Conservation (phyloP, 2,329 filamentous ascomycete species). For the Penicillium sp. region DNA sequence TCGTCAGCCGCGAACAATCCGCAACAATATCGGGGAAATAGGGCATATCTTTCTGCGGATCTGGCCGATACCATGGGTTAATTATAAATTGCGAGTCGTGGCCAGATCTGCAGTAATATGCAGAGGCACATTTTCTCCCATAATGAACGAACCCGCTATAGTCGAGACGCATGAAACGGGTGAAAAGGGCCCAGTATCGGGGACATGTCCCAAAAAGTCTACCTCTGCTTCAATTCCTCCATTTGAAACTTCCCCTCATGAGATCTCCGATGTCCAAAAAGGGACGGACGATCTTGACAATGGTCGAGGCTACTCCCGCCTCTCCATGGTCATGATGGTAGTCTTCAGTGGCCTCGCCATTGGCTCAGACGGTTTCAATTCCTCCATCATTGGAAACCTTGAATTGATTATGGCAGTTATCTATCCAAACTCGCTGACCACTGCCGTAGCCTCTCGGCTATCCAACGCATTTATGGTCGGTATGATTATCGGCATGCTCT, state of each 20-base stretch:
- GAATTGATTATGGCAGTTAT: slow-evolving; percentile 43
- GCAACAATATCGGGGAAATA: not conserved
- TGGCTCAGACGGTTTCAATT: slow-evolving; percentile 39
- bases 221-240: not conserved
- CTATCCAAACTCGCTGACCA: slow-evolving; percentile 21
- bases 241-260: not conserved
- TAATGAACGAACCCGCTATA: not conserved
- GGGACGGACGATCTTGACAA: not conserved
- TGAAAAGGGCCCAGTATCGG: not conserved
- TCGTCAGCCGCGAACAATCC: not conserved
- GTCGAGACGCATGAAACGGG: not conserved
- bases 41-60: not conserved
- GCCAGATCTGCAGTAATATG: not conserved
- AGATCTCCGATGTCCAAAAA: no score
- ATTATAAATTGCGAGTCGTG: not conserved
- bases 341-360: slow-evolving; percentile 39
- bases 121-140: not conserved
- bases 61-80: not conserved
- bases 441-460: slow-evolving; percentile 42
- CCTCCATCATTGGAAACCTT: slow-evolving; percentile 36
- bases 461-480: slow-evolving; percentile 60
- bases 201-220: not conserved
- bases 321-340: slow-evolving; percentile 34
- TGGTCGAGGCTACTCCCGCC: slow-evolving; percentile 15
- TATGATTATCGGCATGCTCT: slow-evolving; percentile 58